Base-by-base conservation (phyloP, 2,329 filamentous ascomycete genomes). In the Aspergillus udagawae region DNA sequence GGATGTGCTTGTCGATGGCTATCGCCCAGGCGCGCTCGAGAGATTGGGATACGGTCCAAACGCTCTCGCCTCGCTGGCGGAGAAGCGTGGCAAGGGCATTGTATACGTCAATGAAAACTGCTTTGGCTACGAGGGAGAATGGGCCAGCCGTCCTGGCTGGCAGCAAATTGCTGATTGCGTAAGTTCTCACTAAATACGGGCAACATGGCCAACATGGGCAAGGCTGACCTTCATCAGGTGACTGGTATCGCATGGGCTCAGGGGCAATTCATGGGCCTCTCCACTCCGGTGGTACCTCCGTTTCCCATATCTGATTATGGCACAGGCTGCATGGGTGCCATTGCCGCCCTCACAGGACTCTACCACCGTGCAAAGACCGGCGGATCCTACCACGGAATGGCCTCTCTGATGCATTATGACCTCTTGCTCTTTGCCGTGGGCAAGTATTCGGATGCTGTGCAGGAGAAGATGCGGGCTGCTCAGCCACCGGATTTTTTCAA, bases 21-120 rank as follows among this genome's bases (percentile, higher is more conserved):
- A 90, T 66, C 81, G 88, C 1, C 87, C 87, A 0, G 86, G 86
- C 2, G 83, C 83, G 2, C 72, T 90, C 20, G 82, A 83, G 14
- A 82, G 80, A 51, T 77, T 89, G 5, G 88, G 87, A 2, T 89
- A 88, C 64, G 81, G 85, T 2, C 79, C 83, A 0, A 69, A 79
- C n/a, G 75, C 76, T 27, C 77, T 90, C 9, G 73, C 80, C 0
- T 73, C 80, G 4, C 67, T 86, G 35, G 82, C 83, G 0, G 74
- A 79, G 56, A 72, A 77, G 57, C 79, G 86, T 20, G 80, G 82
- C 3, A 84, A 81, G 65, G 87, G 87, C 1, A 82, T 87, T 35
- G 79, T 90, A 6, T 88, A 89, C 64, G 85, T 89, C 7, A 81
- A 82, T 35, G 87, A 90, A 68, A 85, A 90, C 69, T 90, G 87